Evolutionary conservation across 768 basidiomycete species (phyloP).

Genomic region (Sarcodon aspratus): DNA sequence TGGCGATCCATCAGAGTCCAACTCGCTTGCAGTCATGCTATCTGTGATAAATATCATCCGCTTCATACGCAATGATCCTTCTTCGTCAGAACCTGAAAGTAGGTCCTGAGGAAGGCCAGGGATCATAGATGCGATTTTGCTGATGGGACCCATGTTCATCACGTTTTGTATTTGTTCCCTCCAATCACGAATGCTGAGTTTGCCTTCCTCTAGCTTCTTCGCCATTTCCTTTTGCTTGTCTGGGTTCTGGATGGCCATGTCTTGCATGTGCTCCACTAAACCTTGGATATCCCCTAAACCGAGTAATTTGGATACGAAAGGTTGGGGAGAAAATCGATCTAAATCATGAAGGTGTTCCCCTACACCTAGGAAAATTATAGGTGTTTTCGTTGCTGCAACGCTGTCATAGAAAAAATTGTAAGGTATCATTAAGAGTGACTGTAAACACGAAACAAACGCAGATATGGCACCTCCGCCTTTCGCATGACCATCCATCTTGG

Average conservation of each 20-base stretch:
- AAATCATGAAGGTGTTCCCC: conserved; percentile 98
- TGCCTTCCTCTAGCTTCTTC: conserved; percentile 95
- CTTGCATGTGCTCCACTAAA: conserved; percentile 98
- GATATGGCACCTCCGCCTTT: conserved; percentile 99
- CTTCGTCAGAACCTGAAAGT: conserved; percentile 88
- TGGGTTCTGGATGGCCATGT: conserved; percentile 84
- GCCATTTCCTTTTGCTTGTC: conserved; percentile 98
- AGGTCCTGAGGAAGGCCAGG: conserved; percentile 90
- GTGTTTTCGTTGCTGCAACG: conserved; percentile 97
- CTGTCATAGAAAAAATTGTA: conserved; percentile 27
- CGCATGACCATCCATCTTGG: conserved; percentile 99
- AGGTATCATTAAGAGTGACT: not conserved
- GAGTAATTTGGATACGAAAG: conserved; percentile 93
- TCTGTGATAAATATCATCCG: conserved; percentile 98
- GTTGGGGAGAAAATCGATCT: conserved; percentile 90
- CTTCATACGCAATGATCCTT: conserved; percentile 84
- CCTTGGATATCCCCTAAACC: conserved; percentile 97
- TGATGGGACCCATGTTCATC: conserved; percentile 99
- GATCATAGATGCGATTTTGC: conserved; percentile 98
- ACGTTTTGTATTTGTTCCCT: conserved; percentile 94
- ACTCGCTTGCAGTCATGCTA: conserved; percentile 87
- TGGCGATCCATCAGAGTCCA: conserved; percentile 88
- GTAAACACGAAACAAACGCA: conserved; percentile 51
- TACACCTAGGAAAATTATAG: conserved; percentile 96
- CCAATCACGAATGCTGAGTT: conserved; percentile 95